phyloP scores from a whole-genome alignment of 225 moss, liverwort and hornwort genomes.

The Bryum argenteum region DNA sequence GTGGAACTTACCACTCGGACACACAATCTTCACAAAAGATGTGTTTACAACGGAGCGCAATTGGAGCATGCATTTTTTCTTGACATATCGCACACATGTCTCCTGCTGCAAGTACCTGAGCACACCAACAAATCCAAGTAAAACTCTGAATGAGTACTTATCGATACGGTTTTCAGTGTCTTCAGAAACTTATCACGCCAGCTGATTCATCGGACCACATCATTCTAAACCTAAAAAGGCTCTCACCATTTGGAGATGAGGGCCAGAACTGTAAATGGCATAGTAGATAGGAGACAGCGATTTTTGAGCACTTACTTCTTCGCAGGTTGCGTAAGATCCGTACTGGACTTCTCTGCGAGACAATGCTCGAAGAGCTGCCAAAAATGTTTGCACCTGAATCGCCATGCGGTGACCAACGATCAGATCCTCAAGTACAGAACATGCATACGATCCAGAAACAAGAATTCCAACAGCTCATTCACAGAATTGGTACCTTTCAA shows the following conservation, averaged over 20 bases:
- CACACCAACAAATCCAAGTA: constrained; percentile 8
- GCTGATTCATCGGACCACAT: neutral
- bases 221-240: neutral
- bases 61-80: constrained; percentile 94
- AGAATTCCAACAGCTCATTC: neutral
- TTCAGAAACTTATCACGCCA: neutral
- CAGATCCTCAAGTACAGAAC: constrained; percentile 20
- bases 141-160: neutral
- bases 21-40: constrained; percentile 90
- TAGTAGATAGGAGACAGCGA: neutral
- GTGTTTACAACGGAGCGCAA: constrained; percentile 84
- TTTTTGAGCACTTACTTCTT: constrained; percentile 57
- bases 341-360: constrained; percentile 87
- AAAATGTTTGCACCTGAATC: constrained; percentile 73
- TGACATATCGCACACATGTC: constrained; percentile 95
- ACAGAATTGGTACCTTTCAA: neutral
- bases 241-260: neutral
- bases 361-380: constrained; percentile 77
- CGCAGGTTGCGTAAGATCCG: constrained; percentile 81
- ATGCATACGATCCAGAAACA: neutral
- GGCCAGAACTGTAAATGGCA: neutral
- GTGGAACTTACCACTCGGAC: constrained; percentile 5
- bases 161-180: neutral
- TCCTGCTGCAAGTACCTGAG: constrained; percentile 82
- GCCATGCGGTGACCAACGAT: constrained; percentile 5